A percentile compares a stretch with the other conserved stretches of the same genome.
Evolutionary conservation across 2,329 filamentous ascomycete species (phyloP).

Genomic region (Pseudogymnoascus destructans): DNA sequence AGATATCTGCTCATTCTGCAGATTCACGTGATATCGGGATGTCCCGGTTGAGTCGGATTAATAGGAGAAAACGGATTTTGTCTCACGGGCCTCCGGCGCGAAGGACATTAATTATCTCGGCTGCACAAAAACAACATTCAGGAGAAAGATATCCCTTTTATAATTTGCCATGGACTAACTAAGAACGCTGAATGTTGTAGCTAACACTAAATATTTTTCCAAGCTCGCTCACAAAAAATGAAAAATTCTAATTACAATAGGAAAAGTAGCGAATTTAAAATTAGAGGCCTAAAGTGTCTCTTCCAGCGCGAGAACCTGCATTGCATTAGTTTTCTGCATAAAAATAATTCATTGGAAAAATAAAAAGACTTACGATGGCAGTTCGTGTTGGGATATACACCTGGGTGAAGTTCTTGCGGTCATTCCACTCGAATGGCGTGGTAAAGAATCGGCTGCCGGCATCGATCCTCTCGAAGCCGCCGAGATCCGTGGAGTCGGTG

Average conservation of each 20-base stretch:
- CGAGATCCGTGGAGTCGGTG: slow-evolving; percentile 63
- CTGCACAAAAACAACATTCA: slow-evolving; percentile 4
- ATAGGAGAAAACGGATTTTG: slow-evolving; percentile 10
- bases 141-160: slow-evolving; percentile 2
- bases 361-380: slow-evolving; percentile 52
- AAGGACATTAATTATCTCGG: slow-evolving; percentile 1
- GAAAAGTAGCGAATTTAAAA: not conserved
- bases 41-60: slow-evolving; percentile 8
- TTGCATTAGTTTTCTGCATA: slow-evolving; percentile 12
- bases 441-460: slow-evolving; percentile 84
- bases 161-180: not conserved
- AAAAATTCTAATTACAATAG: slow-evolving; percentile 3
- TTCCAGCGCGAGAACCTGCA: slow-evolving; percentile 28
- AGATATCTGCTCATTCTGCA: not conserved
- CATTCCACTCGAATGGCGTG: slow-evolving; percentile 81
- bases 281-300: slow-evolving; percentile 21
- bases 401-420: slow-evolving; percentile 78
- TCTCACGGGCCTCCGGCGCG: not conserved
- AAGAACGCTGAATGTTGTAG: slow-evolving; percentile 8
- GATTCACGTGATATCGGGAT: slow-evolving; percentile 5
- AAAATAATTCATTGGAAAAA: not conserved
- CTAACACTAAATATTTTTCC: slow-evolving; percentile 7
- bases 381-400: slow-evolving; percentile 78
- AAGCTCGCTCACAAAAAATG: slow-evolving; percentile 6
- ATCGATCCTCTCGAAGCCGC: slow-evolving; percentile 66